phyloP scores from a whole-genome alignment of 2,329 filamentous ascomycete genomes.

The Sporothrix protearum region DNA sequence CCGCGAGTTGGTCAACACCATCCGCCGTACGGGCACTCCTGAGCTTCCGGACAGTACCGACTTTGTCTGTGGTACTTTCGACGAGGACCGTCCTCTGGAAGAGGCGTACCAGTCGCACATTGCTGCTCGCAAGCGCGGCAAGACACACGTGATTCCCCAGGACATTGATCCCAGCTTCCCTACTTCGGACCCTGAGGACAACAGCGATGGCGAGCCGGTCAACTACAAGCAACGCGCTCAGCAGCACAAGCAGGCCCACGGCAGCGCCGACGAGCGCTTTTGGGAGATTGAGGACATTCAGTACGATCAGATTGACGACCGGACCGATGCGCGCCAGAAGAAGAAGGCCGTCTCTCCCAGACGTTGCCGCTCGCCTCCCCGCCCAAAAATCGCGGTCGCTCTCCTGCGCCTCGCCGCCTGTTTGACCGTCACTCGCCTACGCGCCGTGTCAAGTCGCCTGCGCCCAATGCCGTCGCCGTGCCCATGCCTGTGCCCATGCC shows the following conservation, averaged over 20 bases:
- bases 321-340: slow-evolving; percentile 45
- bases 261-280: slow-evolving; percentile 61
- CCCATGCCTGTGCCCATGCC: not conserved
- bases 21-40: slow-evolving; percentile 65
- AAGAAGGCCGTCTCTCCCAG: slow-evolving; percentile 57
- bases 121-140: slow-evolving; percentile 74
- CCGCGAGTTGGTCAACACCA: slow-evolving; percentile 40
- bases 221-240: slow-evolving; percentile 15
- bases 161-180: slow-evolving; percentile 98
- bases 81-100: slow-evolving; percentile 92
- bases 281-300: slow-evolving; percentile 66
- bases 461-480: slow-evolving; percentile 42
- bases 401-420: slow-evolving; percentile 57
- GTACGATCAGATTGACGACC: slow-evolving; percentile 55
- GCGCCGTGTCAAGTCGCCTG: slow-evolving; percentile 63
- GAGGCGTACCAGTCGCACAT: slow-evolving; percentile 85
- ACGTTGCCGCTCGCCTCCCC: slow-evolving; percentile 57
- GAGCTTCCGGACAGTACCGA: slow-evolving; percentile 96
- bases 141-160: slow-evolving; percentile 81
- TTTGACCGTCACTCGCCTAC: slow-evolving; percentile 68
- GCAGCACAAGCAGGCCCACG: slow-evolving; percentile 31
- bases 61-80: slow-evolving; percentile 96
- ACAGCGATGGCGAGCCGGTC: slow-evolving; percentile 66
- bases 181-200: slow-evolving; percentile 84
- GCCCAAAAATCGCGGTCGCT: slow-evolving; percentile 49